Evolutionary conservation across 768 basidiomycete species (phyloP).

Genomic region (Gloeopeniophorella convolvens): DNA sequence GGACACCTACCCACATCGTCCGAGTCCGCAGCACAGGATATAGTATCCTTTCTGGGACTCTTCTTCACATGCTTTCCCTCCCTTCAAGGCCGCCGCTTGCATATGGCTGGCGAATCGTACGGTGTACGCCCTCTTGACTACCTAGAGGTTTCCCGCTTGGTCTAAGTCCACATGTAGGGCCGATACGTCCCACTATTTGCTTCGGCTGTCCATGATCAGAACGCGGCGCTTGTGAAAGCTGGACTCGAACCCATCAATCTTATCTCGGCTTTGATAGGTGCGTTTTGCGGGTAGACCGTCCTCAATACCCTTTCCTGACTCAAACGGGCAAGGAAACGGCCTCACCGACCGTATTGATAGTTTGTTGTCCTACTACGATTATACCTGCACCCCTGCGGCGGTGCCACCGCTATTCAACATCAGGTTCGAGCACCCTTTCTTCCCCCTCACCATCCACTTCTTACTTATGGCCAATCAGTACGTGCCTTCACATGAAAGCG

Average conservation of each 20-base stretch:
- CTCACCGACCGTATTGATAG: constrained; percentile 35
- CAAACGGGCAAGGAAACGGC: constrained; percentile 40
- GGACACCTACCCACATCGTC: constrained; percentile 54
- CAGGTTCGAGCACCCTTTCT: constrained; percentile 25
- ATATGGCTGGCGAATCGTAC: constrained; percentile 43
- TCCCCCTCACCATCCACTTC: not conserved
- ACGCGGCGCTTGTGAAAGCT: constrained; percentile 33
- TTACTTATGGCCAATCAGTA: constrained; percentile 15
- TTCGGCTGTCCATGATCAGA: constrained; percentile 43
- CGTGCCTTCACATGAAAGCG: constrained; percentile 40
- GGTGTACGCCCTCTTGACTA: constrained; percentile 43
- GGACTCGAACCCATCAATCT: constrained; percentile 47
- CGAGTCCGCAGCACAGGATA: constrained; percentile 64
- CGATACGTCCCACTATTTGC: constrained; percentile 48
- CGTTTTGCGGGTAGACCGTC: not conserved
- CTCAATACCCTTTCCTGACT: not conserved
- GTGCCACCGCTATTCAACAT: constrained; percentile 43
- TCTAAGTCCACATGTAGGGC: constrained; percentile 30
- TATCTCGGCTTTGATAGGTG: constrained; percentile 44
- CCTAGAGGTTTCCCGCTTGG: not conserved
- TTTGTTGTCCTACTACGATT: constrained; percentile 41
- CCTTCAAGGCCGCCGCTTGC: constrained; percentile 54
- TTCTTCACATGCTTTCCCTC: constrained; percentile 70
- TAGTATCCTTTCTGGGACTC: constrained; percentile 62
- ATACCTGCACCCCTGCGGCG: constrained; percentile 47